phyloP scores from a whole-genome alignment of 805 yeast species.

The Wickerhamomyces alni region DNA sequence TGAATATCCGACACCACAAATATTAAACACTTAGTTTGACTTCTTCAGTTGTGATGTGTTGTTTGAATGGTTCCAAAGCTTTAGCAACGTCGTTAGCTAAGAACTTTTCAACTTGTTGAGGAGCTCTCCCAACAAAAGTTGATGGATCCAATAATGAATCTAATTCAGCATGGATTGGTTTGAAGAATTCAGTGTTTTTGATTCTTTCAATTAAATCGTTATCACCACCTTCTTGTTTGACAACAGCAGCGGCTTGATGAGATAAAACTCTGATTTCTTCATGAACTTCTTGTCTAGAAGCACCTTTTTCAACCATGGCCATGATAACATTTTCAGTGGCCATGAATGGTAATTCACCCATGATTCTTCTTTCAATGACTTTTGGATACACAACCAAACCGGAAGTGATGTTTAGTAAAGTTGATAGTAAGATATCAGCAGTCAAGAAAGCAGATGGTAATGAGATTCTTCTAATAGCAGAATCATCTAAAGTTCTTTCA shows the following conservation, averaged over 20 bases:
- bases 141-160: slow-evolving; percentile 81
- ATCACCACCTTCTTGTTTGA: slow-evolving; percentile 97
- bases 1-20: too few species aligned
- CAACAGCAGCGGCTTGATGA: slow-evolving; percentile 96
- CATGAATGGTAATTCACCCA: slow-evolving; percentile 95
- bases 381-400: slow-evolving; percentile 98
- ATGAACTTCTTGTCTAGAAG: slow-evolving; percentile 96
- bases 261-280: slow-evolving; percentile 95
- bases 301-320: slow-evolving; percentile 99
- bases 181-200: slow-evolving; percentile 68
- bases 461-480: slow-evolving; percentile 95
- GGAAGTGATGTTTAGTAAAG: slow-evolving; percentile 85
- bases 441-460: slow-evolving; percentile 95
- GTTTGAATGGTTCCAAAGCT: slow-evolving; percentile 67
- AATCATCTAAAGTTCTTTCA: slow-evolving; percentile 96
- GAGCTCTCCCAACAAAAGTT: slow-evolving; percentile 97
- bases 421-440: slow-evolving; percentile 86
- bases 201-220: slow-evolving; percentile 92
- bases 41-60: slow-evolving; percentile 54
- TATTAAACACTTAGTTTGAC: slow-evolving; percentile 73
- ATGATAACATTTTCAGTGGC: slow-evolving; percentile 98
- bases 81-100: slow-evolving; percentile 75
- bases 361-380: slow-evolving; percentile 95
- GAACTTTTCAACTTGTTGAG: slow-evolving; percentile 94
- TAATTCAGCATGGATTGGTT: slow-evolving; percentile 83